phyloP scores from a whole-genome alignment of 345 rosid species.

The Brassica napus region Da-Ae NC_063437.1:1635001-1635500 shows the following conservation, averaged over 20 bases:
- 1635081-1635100: conserved; percentile 15
- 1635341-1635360: conserved; percentile 7
- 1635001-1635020: not conserved
- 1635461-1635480: not conserved
- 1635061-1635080: not conserved
- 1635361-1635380: not conserved
- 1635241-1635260: not conserved
- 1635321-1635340: conserved; percentile 7
- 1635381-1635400: not conserved
- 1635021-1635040: not conserved
- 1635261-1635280: not conserved
- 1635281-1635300: not conserved
- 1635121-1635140: conserved; percentile 9
- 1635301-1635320: not conserved
- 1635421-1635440: conserved; percentile 1
- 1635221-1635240: conserved; percentile 9
- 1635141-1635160: not conserved
- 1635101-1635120: no score
- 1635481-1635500: not conserved
- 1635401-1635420: not conserved
- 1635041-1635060: conserved; percentile 12
- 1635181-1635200: conserved; percentile 18
- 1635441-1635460: not conserved
- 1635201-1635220: conserved; percentile 27
- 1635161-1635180: not conserved